Base-by-base conservation (phyloP, 2,329 filamentous ascomycete species). In the Penicillium olsonii region DNA sequence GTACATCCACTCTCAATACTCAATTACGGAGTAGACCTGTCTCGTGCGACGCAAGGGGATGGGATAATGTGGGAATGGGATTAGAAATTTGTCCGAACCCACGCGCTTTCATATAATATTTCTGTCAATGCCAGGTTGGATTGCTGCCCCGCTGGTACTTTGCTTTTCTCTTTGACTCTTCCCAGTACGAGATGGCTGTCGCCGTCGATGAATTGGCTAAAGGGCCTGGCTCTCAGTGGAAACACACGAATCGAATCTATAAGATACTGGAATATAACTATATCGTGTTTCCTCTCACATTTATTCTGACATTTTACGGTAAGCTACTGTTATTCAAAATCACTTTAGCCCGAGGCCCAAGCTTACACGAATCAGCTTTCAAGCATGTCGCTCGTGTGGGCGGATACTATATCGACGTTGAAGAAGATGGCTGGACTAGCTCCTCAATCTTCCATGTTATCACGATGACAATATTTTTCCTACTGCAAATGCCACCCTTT, bases 271-370 rank as follows among this genome's bases (percentile, higher is more conserved):
- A 39, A 26, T 39, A 39, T 31, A 53, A 53, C 11, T 42, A 44
- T 11, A 44, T 53, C 10, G 40, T 52, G 3, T 52, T 45, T 26
- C 50, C 50, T n/a, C 27, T 39, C 15, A 49, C 45, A 6, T 33
- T 49, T 10, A 34, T 45, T 19, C 15, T 37, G n/a, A 31, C 45
- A 3, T 42, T 49, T 12, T 53, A 42, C 11, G 35, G 45, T 53
- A 53, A 14, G 12, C 4, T 2, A n/a, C 5, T n/a, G 29, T n/a
- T 14, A n/a, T n/a, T 31, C 12, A n/a, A n/a, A 2, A n/a, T n/a
- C 11, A n/a, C 29, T n/a, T n/a, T n/a, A 6, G 12, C 12, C 12
- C 12, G 22, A 10, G 12, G 6, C 2, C 12, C 19, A n/a, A 12
- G 22, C 22, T 19, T 12, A 35, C 17, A 31, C 19, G 7, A n/a